These are phyloP conservation scores for Betula pendula DNA, from an alignment of 306 rosid species.

Conservation along the genomic window DNA sequence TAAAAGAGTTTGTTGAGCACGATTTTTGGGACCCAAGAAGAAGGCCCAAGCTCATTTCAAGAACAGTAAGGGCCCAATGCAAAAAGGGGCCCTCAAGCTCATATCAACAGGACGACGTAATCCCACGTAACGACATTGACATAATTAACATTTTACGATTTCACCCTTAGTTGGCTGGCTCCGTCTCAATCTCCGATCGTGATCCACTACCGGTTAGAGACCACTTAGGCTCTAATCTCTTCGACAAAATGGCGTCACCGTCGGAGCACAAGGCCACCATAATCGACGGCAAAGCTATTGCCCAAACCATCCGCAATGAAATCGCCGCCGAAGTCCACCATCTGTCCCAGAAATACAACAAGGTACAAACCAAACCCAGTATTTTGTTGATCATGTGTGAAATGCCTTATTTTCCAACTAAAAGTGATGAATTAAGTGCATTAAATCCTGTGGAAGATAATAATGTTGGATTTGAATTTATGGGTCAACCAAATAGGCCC, in stretches of 20 bases:
- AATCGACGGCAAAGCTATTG: constrained; percentile 80
- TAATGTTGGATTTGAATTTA: not conserved
- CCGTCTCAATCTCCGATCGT: too few species aligned
- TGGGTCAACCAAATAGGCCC: not conserved
- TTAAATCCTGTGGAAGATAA: not conserved
- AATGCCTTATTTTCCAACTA: not conserved
- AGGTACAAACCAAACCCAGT: constrained; percentile 42
- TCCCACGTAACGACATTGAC: too few species aligned
- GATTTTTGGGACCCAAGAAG: too few species aligned
- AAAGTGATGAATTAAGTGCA: not conserved
- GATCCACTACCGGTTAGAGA: too few species aligned
- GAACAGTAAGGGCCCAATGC: too few species aligned
- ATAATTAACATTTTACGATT: too few species aligned
- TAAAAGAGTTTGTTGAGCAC: too few species aligned
- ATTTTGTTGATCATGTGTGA: not conserved
- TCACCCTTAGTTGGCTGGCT: too few species aligned
- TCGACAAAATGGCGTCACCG: constrained; percentile 29
- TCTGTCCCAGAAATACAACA: constrained; percentile 68
- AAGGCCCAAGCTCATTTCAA: too few species aligned
- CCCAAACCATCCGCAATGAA: constrained; percentile 75
- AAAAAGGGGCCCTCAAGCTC: too few species aligned
- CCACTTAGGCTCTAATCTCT: not conserved
- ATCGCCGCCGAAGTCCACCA: constrained; percentile 58
- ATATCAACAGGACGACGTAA: too few species aligned
- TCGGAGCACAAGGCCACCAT: constrained; percentile 63